Evolutionary conservation across 306 rosid species (phyloP), one percentile per base, ranked within the genome.

Genomic region (Citrullus amarus): DNA sequence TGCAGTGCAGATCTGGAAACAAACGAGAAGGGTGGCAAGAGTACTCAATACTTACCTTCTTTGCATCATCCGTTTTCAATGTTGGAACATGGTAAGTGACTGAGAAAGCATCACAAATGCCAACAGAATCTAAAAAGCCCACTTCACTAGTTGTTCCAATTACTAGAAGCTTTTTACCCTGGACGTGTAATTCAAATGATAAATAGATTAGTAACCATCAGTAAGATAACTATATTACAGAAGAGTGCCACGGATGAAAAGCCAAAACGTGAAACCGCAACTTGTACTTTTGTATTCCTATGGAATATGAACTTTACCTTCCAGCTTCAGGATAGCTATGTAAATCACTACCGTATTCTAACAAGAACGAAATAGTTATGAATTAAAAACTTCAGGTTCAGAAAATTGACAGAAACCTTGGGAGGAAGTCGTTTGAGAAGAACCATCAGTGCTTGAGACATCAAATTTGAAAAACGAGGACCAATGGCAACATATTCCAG

Each of bases 111-210:
- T 88, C 89, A 81, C 87, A 86, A 84, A 92, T 80, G 75, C 99
- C 97, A 82, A 96, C 79, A 1, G 93, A 86, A 75, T 92, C 96
- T 87, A 96, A 81, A 88, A 96, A 96, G 83, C 80, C 85, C 72
- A 91, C 81, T 87, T 96, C 97, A 86, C 99, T 91, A 25, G 98
- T 92, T 12, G 99, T 96, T 62, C 97, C 97, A 76, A 96, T 77
- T 68, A 92, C 97, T 87, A 92, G 84, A 83, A 96, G 98, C 78
- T 92, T 96, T 86, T 92, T 96, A 38, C 98, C 98, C 99, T 96
- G 87, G 76, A 83, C 80, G 78, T 34, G 79, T 63, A 44, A 67
- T 78, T 28, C 30, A 32, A 86, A 75, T 17, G 50, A 54, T 53
- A 59, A 57, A 51, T 44, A 20, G 55, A 76, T 74, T 80, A 75